Conservation (phyloP, 2,329 filamentous ascomycete species). For the Lecanicillium sp. region DNA sequence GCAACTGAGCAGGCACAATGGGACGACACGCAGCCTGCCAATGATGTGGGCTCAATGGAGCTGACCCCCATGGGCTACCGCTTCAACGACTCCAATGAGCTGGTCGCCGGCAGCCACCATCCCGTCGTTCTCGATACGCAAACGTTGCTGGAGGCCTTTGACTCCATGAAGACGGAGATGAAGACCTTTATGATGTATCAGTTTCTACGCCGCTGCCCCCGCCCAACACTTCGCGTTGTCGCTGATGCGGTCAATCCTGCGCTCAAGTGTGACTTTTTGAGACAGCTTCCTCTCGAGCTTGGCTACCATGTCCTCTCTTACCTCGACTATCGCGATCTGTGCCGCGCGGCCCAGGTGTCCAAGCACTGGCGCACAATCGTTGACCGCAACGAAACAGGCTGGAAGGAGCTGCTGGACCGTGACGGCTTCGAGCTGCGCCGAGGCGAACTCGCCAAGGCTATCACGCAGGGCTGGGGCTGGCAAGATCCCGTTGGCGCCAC, state of each 20-base stretch:
- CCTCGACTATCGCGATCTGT: constrained; percentile 78
- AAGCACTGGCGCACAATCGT: constrained; percentile 88
- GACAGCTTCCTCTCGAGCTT: constrained; percentile 75
- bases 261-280: constrained; percentile 87
- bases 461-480: constrained; percentile 94
- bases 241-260: constrained; percentile 89
- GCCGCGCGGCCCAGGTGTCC: constrained; percentile 84
- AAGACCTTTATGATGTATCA: constrained; percentile 98
- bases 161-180: constrained; percentile 82
- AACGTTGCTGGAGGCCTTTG: constrained; percentile 80
- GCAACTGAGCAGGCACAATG: constrained; percentile 18
- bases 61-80: constrained; percentile 15
- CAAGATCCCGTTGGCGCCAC: constrained; percentile 73
- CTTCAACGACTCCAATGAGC: constrained; percentile 16
- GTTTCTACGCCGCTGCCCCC: constrained; percentile 77
- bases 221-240: constrained; percentile 82
- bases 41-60: constrained; percentile 20
- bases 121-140: constrained; percentile 68
- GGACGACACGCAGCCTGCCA: constrained; percentile 34
- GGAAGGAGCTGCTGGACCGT: constrained; percentile 83
- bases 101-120: constrained; percentile 17
- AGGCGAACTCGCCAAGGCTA: constrained; percentile 78
- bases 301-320: constrained; percentile 83
- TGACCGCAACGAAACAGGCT: constrained; percentile 88
- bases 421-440: constrained; percentile 74